Base-by-base conservation (phyloP, 2,329 filamentous ascomycete species). In the Diaporthe capsici region DNA sequence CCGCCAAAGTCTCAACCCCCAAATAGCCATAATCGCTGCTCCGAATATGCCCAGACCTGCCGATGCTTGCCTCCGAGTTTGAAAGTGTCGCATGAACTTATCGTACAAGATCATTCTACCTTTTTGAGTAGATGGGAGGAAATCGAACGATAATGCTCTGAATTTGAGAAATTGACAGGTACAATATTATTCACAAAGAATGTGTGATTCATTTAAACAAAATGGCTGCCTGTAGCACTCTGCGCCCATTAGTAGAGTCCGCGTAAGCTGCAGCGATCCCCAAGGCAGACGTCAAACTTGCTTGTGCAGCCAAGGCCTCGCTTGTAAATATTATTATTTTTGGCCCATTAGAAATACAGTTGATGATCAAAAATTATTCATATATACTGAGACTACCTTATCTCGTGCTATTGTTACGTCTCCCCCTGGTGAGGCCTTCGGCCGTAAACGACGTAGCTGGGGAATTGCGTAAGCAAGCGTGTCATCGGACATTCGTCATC, bases 391-490 rank as follows among this genome's bases (percentile, higher is more conserved):
- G 42, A 20, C 8, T 1, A 7, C 4, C 25, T 39, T 39, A 10
- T 9, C 2, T 25, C 20, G 9, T n/a, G 25, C 28, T 51, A 67
- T 20, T n/a, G 17, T 4, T n/a, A 12, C 15, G 13, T 47, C 28
- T 68, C 68, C 4, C 68, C 20, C 34, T 49, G 68, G 7, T 44
- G 39, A 15, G 76, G 76, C n/a, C 74, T 76, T 12, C 76, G 71
- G 44, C 74, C 76, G 34, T 80, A 80, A 39, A 80, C 77, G 42
- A 80, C 68, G 37, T 80, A 78, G 31, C 77, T 79, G 15, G 15
- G 51, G 31, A n/a, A 4, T 2, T 7, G 13, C 4, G 78, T 78
- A 10, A 77, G 77, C 25, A 76, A 73, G 74, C 78, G 80, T 71
- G 78, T 78, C 67, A 79, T 8, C 28, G 13, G 28, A 20, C 15